A percentile compares a stretch with the other conserved stretches of the same genome.
Evolutionary conservation across 2,329 filamentous ascomycete genomes (phyloP).

Genomic region (Colletotrichum endophyticum): DNA sequence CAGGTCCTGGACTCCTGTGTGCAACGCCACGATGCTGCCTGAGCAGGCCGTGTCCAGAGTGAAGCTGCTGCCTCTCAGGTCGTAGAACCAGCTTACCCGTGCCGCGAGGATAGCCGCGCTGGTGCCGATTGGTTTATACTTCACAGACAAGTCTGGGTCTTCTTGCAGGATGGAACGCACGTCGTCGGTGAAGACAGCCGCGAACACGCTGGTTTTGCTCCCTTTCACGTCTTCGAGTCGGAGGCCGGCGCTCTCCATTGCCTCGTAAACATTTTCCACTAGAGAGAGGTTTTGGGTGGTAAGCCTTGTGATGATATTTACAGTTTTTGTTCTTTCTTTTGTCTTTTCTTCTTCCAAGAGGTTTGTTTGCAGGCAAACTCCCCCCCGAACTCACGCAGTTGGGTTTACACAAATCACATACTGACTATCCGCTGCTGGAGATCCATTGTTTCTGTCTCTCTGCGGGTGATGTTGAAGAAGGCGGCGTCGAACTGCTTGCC

Average conservation of each 20-base stretch:
- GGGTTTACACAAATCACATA: neutral
- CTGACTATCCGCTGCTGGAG: slow-evolving; percentile 21
- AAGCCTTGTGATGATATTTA: neutral
- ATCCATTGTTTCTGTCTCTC: slow-evolving; percentile 39
- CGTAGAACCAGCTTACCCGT: slow-evolving; percentile 34
- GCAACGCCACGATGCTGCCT: slow-evolving; percentile 49
- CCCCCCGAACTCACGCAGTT: neutral
- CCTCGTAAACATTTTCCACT: slow-evolving; percentile 24
- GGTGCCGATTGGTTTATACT: slow-evolving; percentile 42
- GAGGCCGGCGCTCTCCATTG: slow-evolving; percentile 23
- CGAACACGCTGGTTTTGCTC: neutral
- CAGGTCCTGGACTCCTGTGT: slow-evolving; percentile 39
- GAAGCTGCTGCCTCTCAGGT: slow-evolving; percentile 49
- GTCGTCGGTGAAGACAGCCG: neutral
- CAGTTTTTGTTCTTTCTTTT: neutral
- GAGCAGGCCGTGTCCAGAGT: slow-evolving; percentile 58
- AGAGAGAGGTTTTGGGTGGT: neutral
- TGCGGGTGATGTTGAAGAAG: slow-evolving; percentile 44
- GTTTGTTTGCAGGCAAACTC: neutral
- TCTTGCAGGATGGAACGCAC: neutral
- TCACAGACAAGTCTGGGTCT: slow-evolving; percentile 30
- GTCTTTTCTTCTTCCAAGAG: neutral
- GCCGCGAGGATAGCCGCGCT: slow-evolving; percentile 30
- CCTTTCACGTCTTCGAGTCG: neutral
- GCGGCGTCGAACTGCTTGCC: slow-evolving; percentile 35